phyloP scores from a whole-genome alignment of 1,284 basidiomycete genomes.

The Apiotrichum laibachii region DNA sequence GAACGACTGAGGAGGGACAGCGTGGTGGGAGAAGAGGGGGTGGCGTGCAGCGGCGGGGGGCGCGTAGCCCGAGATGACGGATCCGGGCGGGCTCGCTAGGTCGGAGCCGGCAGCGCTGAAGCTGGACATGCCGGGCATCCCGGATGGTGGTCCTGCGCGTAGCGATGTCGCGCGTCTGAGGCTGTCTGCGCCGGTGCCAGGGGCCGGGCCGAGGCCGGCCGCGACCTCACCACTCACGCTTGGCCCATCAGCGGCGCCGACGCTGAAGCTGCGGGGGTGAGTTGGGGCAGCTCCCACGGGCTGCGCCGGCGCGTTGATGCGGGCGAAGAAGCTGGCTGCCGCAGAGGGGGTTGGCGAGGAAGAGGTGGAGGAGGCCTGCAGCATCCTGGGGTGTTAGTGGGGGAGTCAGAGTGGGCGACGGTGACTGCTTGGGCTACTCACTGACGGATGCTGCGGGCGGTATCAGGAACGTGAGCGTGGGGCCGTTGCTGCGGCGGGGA shows the following conservation, averaged over 20 bases:
- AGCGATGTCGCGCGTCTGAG: conserved; percentile 15
- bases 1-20: conserved; percentile 13
- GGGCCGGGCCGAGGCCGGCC: not conserved
- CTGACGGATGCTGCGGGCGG: conserved; percentile 10
- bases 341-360: conserved; percentile 20
- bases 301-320: conserved; percentile 16
- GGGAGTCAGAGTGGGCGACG: not conserved
- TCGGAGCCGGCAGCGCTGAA: conserved; percentile 39
- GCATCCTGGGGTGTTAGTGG: conserved; percentile 26
- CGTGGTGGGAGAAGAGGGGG: conserved; percentile 47
- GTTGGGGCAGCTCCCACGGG: conserved; percentile 16
- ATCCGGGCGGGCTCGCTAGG: conserved; percentile 17
- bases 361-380: conserved; percentile 27
- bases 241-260: conserved; percentile 43
- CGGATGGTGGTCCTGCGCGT: conserved; percentile 15
- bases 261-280: conserved; percentile 38
- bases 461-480: not conserved
- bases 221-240: not conserved
- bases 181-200: not conserved
- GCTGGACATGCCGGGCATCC: conserved; percentile 28
- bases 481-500: not conserved
- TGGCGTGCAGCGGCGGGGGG: conserved; percentile 44
- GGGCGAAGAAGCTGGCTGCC: conserved; percentile 25
- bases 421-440: not conserved
- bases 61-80: conserved; percentile 18